Percentiles rank a stretch among this genome's conserved stretches.
Conservation (phyloP, 2,329 filamentous ascomycete species). For the Sphaceloma murrayae region DNA sequence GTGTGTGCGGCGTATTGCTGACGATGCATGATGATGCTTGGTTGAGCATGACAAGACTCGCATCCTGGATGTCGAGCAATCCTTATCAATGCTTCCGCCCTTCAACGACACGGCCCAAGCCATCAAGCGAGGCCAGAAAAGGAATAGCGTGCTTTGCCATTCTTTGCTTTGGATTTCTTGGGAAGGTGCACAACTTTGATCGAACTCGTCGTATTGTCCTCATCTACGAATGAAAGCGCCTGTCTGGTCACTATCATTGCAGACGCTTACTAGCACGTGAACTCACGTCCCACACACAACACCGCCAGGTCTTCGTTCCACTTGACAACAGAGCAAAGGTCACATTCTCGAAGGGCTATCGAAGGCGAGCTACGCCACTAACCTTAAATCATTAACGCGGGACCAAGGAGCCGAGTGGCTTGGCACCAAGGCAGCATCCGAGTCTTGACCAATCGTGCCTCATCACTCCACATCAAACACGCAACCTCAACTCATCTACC, state of each 20-base stretch:
- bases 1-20: no score
- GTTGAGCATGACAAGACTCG: background rate
- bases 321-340: no score
- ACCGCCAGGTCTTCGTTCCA: no score
- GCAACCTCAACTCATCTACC: constrained; percentile 2
- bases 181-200: background rate
- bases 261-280: no score
- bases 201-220: background rate
- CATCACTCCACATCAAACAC: constrained; percentile 1
- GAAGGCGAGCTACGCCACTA: no score
- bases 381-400: no score
- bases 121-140: background rate
- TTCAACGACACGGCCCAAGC: background rate
- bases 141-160: background rate
- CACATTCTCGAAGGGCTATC: no score
- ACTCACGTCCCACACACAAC: no score
- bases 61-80: background rate
- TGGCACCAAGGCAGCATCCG: background rate
- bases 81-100: background rate
- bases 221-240: no score
- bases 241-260: no score
- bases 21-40: background rate
- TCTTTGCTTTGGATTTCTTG: background rate
- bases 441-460: constrained; percentile 10
- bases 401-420: constrained; percentile 1